Base-by-base conservation (phyloP, 805 yeast genomes). In the Scheffersomyces stipitis region DNA sequence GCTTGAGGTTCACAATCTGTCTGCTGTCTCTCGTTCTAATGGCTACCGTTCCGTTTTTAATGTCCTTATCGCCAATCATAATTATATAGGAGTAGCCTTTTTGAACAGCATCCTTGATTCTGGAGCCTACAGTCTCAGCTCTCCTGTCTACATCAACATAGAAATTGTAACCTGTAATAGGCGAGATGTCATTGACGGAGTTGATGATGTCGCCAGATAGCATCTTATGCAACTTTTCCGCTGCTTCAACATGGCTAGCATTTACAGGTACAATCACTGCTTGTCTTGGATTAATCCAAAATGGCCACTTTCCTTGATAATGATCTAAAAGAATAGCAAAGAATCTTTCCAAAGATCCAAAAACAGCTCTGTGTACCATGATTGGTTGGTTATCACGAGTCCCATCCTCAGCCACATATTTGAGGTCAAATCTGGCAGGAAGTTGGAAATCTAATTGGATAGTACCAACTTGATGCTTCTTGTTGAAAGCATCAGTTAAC, bases 301-400 rank as follows among this genome's bases (percentile, higher is more conserved):
- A 89, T 7, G 99, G 99, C 98, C 98, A 93, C 48, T 83, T 82
- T 0, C 98, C 99, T 38, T 78, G 77, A 58, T 81, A 87, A 46
- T 90, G 95, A 57, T 93, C 98, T 35, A 93, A 80, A 42, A 93
- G 67, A 41, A 93, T 76, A 1, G 98, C 96, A 64, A 93, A 65
- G 55, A 93, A 93, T 52, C 99, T 72, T 59, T 93, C 99, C 6
- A 93, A 71, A 0, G 97, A 89, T 0, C 99, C 99, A 57, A 88
- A 87, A 2, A 91, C 88, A 0, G 99, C 99, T 38, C 99, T 73
- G 56, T 93, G 99, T 20, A 93, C 78, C 88, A 93, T 80, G n/a
- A 93, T 91, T 3, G 99, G 99, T 29, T 75, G 75, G 41, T 80
- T 75, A 23, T 66, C 64, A 1, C 67, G 58, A 31, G 71, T 78